Percentiles rank a stretch among this genome's conserved stretches.
These are phyloP conservation scores for Chlamydomonas incerta DNA, from an alignment of 139 green algal species.

Conservation along the genomic window DNA sequence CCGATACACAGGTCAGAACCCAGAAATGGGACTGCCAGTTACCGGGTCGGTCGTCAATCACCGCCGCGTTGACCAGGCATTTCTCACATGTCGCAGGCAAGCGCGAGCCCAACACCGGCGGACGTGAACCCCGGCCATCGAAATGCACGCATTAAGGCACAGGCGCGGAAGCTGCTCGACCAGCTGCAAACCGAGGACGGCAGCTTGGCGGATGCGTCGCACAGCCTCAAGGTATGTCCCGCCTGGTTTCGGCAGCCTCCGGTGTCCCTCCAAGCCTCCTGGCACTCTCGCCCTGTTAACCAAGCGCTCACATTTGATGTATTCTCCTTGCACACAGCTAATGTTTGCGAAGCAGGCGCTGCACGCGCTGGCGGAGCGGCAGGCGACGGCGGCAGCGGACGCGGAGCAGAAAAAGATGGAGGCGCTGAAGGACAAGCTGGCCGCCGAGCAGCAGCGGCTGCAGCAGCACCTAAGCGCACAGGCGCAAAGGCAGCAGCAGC, in stretches of 20 bases:
- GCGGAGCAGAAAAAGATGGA: constrained; percentile 10
- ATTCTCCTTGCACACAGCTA: background rate
- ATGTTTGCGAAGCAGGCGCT: constrained; percentile 26
- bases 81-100: too few relatives aligned
- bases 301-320: too few relatives aligned
- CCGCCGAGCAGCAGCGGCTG: background rate
- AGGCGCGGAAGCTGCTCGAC: constrained; percentile 30
- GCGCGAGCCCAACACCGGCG: too few relatives aligned
- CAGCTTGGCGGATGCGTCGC: constrained; percentile 6
- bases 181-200: constrained; percentile 22
- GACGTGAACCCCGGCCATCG: background rate
- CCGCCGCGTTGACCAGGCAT: background rate
- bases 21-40: too few relatives aligned
- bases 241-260: too few relatives aligned
- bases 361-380: background rate
- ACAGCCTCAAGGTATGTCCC: constrained; percentile 15
- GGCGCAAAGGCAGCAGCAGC: background rate
- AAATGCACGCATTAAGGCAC: constrained; percentile 32
- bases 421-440: background rate
- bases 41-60: background rate
- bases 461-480: background rate
- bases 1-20: too few relatives aligned
- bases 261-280: background rate
- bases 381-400: constrained; percentile 10
- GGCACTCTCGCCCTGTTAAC: too few relatives aligned